Conservation (phyloP, 306 rosid genomes). For the Cajanus cajan region DNA sequence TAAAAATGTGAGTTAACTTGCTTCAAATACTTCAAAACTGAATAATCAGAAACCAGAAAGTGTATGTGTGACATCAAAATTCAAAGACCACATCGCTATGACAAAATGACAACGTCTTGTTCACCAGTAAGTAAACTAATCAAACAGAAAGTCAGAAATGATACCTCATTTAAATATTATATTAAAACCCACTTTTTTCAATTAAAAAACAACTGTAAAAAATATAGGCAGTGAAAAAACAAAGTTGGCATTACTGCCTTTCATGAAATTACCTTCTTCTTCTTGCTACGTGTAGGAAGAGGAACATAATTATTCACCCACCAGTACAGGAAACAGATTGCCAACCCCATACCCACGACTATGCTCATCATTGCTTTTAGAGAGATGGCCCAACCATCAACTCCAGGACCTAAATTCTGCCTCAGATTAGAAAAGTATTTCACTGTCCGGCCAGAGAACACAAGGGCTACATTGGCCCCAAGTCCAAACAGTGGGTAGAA, state of each 20-base stretch:
- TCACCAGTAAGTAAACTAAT: background rate
- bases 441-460: constrained; percentile 90
- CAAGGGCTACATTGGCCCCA: constrained; percentile 89
- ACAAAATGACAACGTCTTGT: background rate
- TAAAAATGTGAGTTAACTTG: constrained; percentile 9
- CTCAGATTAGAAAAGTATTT: constrained; percentile 90
- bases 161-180: background rate
- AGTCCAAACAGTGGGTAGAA: constrained; percentile 94
- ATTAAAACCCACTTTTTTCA: background rate
- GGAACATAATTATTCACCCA: constrained; percentile 80
- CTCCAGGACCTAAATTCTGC: constrained; percentile 81
- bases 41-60: background rate
- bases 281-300: constrained; percentile 87
- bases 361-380: constrained; percentile 92
- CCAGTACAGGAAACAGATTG: constrained; percentile 83
- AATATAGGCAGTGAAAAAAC: background rate
- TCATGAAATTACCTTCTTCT: constrained; percentile 75
- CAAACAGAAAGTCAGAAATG: background rate
- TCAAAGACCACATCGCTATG: background rate
- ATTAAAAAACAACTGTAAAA: background rate
- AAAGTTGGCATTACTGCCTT: background rate
- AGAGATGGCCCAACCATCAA: constrained; percentile 97
- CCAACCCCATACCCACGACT: constrained; percentile 71
- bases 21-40: background rate
- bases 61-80: background rate